A percentile compares a stretch with the other conserved stretches of the same genome.
Conservation (phyloP, 345 rosid species). For the Linum lewisii region DNA sequence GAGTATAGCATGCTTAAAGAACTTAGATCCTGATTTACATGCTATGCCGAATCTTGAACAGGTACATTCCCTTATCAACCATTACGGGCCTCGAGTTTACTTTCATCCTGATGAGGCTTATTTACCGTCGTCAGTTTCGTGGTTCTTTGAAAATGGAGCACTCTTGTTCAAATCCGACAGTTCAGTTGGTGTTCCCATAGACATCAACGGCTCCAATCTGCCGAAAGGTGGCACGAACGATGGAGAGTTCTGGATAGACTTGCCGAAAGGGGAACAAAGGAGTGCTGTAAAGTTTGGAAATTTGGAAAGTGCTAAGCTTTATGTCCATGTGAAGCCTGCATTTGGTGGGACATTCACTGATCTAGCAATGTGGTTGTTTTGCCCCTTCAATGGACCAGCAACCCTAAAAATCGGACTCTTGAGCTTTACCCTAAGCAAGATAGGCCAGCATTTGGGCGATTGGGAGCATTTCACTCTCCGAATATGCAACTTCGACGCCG, state of each 20-base stretch:
- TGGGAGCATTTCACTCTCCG: constrained; percentile 96
- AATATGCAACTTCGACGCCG: constrained; percentile 67
- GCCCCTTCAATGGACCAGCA: constrained; percentile 86
- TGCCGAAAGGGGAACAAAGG: constrained; percentile 32
- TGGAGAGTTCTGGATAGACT: constrained; percentile 60
- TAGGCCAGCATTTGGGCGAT: constrained; percentile 86
- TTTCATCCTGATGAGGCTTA: constrained; percentile 52
- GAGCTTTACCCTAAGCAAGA: constrained; percentile 35
- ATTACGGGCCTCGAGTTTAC: constrained; percentile 67
- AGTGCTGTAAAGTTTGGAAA: constrained; percentile 43
- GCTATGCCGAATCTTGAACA: constrained; percentile 75
- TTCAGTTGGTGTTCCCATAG: constrained; percentile 29
- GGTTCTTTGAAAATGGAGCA: constrained; percentile 61
- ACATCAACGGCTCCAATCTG: constrained; percentile 52
- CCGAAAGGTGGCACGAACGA: constrained; percentile 63
- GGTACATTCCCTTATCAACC: constrained; percentile 48
- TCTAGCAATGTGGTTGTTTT: constrained; percentile 78
- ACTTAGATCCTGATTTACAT: constrained; percentile 36
- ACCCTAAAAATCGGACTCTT: constrained; percentile 51
- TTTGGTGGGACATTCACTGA: constrained; percentile 81
- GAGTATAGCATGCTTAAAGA: constrained; percentile 50
- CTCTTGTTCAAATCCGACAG: constrained; percentile 36
- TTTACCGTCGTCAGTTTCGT: constrained; percentile 63
- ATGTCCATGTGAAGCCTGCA: constrained; percentile 73
- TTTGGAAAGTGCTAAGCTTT: constrained; percentile 60